These are phyloP conservation scores for Blastomyces emzantsi DNA, from an alignment of 2,329 filamentous ascomycete species.

Conservation along the genomic window DNA sequence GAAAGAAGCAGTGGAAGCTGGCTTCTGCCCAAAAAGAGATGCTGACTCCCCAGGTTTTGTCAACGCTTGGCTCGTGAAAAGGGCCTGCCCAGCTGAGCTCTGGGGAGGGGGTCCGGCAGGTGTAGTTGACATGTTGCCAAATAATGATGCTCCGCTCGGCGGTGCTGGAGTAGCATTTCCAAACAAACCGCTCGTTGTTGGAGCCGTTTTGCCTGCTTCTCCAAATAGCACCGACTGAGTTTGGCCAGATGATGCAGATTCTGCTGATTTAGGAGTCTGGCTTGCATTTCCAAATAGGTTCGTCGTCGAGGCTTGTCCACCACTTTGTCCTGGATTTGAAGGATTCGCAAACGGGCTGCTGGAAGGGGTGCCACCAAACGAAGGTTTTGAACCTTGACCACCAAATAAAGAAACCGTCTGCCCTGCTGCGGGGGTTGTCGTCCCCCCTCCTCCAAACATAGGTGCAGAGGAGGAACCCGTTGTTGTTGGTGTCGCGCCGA, in stretches of 20 bases:
- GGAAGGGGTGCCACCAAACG: constrained; percentile 17
- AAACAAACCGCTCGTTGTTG: constrained; percentile 23
- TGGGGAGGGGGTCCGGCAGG: constrained; percentile 42
- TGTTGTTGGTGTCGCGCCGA: constrained; percentile 12
- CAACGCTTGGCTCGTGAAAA: constrained; percentile 21
- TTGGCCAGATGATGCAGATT: constrained; percentile 27
- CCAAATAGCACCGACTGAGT: constrained; percentile 29
- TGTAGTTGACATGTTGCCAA: constrained; percentile 40
- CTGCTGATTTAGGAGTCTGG: constrained; percentile 32
- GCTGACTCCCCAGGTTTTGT: constrained; percentile 22
- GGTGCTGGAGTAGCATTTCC: constrained; percentile 32
- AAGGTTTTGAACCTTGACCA: constrained; percentile 2
- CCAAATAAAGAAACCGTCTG: constrained; percentile 13
- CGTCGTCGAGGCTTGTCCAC: constrained; percentile 20
- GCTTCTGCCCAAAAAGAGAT: constrained; percentile 7
- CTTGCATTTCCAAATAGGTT: constrained; percentile 25
- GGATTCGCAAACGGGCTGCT: constrained; percentile 27
- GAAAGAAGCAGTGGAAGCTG: neutral
- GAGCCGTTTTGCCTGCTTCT: constrained; percentile 18
- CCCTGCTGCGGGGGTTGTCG: constrained; percentile 4
- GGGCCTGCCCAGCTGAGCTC: constrained; percentile 22
- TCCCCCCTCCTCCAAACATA: constrained; percentile 6
- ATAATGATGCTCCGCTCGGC: constrained; percentile 26
- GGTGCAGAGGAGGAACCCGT: constrained; percentile 6
- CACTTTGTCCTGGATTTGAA: constrained; percentile 21